Evolutionary conservation across 2,329 filamentous ascomycete genomes (phyloP).

Genomic region (Paraphaeosphaeria sporulosa): DNA sequence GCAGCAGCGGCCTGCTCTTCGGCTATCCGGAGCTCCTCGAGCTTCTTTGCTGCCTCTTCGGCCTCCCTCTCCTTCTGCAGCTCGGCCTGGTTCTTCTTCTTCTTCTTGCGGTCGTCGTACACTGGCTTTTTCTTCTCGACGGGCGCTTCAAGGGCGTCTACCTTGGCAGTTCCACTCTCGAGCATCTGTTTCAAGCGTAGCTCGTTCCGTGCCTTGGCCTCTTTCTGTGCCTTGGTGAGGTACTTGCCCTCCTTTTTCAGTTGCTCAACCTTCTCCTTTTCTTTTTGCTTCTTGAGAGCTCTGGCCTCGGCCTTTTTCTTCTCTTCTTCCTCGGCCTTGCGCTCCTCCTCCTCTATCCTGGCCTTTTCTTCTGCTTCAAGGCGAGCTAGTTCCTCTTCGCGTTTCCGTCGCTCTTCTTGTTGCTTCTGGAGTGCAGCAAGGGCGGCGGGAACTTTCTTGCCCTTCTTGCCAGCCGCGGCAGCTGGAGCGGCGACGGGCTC

Average conservation of each 20-base stretch:
- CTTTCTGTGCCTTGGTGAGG: conserved; percentile 84
- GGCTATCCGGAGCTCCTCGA: conserved; percentile 60
- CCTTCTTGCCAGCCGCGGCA: conserved; percentile 68
- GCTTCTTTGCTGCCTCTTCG: conserved; percentile 64
- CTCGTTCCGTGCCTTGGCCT: conserved; percentile 81
- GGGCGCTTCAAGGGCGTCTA: conserved; percentile 66
- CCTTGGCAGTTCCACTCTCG: conserved; percentile 73
- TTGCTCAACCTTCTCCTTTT: conserved; percentile 86
- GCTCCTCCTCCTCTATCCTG: conserved; percentile 71
- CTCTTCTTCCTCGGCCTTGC: conserved; percentile 69
- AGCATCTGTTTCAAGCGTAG: conserved; percentile 86
- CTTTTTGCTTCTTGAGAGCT: conserved; percentile 81
- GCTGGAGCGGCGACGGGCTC: conserved; percentile 37
- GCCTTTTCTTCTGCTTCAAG: conserved; percentile 69
- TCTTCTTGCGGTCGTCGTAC: conserved; percentile 80
- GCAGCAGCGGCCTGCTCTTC: conserved; percentile 77
- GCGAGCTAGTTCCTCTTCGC: conserved; percentile 69
- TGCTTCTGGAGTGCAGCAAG: conserved; percentile 79
- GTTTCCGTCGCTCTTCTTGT: conserved; percentile 76
- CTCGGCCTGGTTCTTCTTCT: conserved; percentile 69
- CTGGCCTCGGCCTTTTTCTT: conserved; percentile 76
- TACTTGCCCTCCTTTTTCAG: conserved; percentile 89
- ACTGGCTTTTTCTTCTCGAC: conserved; percentile 81
- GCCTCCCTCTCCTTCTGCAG: conserved; percentile 56
- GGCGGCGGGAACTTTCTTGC: conserved; percentile 85